These are phyloP conservation scores for Phytophthora europaea DNA, from an alignment of 352 stramenopile genomes.

Conservation along the genomic window DNA sequence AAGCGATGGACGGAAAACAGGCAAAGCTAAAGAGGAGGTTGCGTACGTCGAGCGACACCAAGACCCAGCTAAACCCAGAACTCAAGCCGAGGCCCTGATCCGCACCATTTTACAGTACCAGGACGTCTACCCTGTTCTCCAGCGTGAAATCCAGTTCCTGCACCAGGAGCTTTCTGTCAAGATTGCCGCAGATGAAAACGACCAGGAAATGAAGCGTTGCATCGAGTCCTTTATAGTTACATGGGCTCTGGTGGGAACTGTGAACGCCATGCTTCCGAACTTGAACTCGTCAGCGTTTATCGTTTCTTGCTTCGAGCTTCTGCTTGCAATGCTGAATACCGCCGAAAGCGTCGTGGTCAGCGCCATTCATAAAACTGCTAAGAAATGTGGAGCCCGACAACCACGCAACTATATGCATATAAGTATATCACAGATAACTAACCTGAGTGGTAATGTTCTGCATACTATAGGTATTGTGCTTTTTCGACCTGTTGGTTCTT, in stretches of 20 bases:
- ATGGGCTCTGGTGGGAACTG: slow-evolving; percentile 12
- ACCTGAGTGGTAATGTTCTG: background rate
- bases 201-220: slow-evolving; percentile 5
- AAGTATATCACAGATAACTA: background rate
- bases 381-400: background rate
- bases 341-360: background rate
- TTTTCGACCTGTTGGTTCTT: slow-evolving; percentile 37
- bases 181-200: background rate
- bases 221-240: slow-evolving; percentile 20
- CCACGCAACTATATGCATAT: background rate
- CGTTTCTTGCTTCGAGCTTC: slow-evolving; percentile 25
- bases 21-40: background rate
- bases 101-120: slow-evolving; percentile 43
- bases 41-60: background rate
- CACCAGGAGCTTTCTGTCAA: slow-evolving; percentile 12
- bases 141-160: slow-evolving; percentile 39
- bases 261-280: slow-evolving; percentile 28
- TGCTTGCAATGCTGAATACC: slow-evolving; percentile 12
- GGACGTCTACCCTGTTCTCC: slow-evolving; percentile 41
- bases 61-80: slow-evolving; percentile 22
- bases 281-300: slow-evolving; percentile 28
- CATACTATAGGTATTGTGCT: slow-evolving; percentile 46
- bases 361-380: slow-evolving; percentile 27
- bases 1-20: background rate
- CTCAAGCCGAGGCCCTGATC: slow-evolving; percentile 38